Conservation (phyloP, 371 early-diverging fungal genomes). For the Umbelopsis sp. region DNA sequence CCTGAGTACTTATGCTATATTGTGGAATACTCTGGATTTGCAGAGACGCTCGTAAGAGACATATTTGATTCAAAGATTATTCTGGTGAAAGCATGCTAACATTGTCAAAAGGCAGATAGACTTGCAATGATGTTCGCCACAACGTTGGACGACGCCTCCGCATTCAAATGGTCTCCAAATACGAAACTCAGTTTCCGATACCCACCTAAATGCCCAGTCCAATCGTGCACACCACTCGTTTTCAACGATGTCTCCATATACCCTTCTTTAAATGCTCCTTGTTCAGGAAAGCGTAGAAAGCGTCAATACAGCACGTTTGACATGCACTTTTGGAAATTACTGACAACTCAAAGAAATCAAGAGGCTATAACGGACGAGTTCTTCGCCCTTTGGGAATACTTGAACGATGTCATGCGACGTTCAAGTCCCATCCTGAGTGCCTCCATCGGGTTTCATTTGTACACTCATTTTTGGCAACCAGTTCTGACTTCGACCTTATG, state of each 20-base stretch:
- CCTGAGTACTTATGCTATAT: slow-evolving; percentile 56
- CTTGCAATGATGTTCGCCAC: slow-evolving; percentile 44
- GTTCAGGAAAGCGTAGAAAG: slow-evolving; percentile 47
- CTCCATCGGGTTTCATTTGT: slow-evolving; percentile 49
- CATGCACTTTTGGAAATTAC: slow-evolving; percentile 39
- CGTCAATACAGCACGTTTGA: slow-evolving; percentile 55
- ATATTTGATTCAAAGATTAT: no score
- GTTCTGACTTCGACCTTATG: slow-evolving; percentile 48
- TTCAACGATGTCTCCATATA: slow-evolving; percentile 48
- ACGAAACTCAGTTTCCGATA: slow-evolving; percentile 39
- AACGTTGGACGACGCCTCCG: slow-evolving; percentile 44
- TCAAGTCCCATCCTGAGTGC: slow-evolving; percentile 48
- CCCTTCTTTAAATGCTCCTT: slow-evolving; percentile 50
- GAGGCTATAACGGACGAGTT: slow-evolving; percentile 47
- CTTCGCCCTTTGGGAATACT: slow-evolving; percentile 55
- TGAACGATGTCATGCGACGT: slow-evolving; percentile 51
- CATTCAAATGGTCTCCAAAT: slow-evolving; percentile 46
- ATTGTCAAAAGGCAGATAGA: slow-evolving; percentile 42
- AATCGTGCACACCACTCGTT: slow-evolving; percentile 50
- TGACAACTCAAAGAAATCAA: slow-evolving; percentile 33
- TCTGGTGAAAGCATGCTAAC: neutral
- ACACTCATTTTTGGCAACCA: slow-evolving; percentile 56
- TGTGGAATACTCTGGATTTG: slow-evolving; percentile 55
- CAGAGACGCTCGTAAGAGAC: slow-evolving; percentile 48
- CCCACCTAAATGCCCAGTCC: slow-evolving; percentile 40